Base-by-base conservation (phyloP, 345 rosid genomes). In the Melaleuca alternifolia region DNA sequence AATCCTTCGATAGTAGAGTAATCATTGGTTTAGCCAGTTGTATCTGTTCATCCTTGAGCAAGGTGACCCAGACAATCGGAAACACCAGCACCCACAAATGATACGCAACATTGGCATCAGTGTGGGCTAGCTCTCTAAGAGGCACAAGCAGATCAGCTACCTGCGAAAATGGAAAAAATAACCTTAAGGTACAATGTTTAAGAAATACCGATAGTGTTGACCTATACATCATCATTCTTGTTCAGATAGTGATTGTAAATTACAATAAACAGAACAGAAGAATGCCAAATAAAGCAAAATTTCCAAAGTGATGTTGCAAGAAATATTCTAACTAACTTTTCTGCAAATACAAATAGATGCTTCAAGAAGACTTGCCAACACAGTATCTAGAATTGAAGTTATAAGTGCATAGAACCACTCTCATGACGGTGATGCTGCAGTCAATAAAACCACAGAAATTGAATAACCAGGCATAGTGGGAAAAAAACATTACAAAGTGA, bases 41-140 rank as follows among this genome's bases (percentile, higher is more conserved):
- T 53, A 95, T 92, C 89, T 97, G 99, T 62, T 97, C 99, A 37
- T 96, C 99, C 88, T 95, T 97, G 81, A 85, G 96, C 84, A 97
- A 92, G 84, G 99, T 94, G 85, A 95, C 95, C 99, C 99, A 97
- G 21, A 96, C 99, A 87, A 97, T 96, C 59, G 99, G 99, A 91
- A 97, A 97, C 50, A 97, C 99, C 91, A 97, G 92, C 91, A 96
- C 99, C 99, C 99, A 97, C 87, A 97, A 90, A 93, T 95, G 98
- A 88, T 95, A 96, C 51, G 99, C 99, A 91, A 97, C 99, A 92
- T 97, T 95, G 79, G 98, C 94, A 88, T 97, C 99, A 53, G 91
- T 93, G 88, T 97, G 98, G 30, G 99, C 99, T 87, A 97, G 90
- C 92, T 97, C 99, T 91, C 98, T 93, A 89, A 96, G 92, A 30